phyloP scores from a whole-genome alignment of 2,329 filamentous ascomycete genomes.

The Graphiopsis chlorocephala region DNA sequence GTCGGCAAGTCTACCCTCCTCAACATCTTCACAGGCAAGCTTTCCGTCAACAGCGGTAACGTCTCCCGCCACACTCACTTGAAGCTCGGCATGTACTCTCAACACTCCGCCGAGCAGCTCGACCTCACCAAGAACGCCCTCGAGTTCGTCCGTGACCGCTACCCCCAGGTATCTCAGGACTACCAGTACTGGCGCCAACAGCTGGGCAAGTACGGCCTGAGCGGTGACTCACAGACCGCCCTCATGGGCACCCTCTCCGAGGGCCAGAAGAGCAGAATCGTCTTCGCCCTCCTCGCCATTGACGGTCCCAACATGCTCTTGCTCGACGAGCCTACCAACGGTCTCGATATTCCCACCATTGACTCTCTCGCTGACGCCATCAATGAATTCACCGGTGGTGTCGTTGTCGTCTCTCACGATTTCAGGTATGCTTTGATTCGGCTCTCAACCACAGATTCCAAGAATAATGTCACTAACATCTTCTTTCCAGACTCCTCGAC shows the following conservation, averaged over 20 bases:
- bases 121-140: slow-evolving; percentile 96
- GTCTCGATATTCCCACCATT: slow-evolving; percentile 97
- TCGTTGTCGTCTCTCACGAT: slow-evolving; percentile 97
- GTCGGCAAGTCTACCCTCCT: slow-evolving; percentile 97
- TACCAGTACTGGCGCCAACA: slow-evolving; percentile 99
- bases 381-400: slow-evolving; percentile 92
- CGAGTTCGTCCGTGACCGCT: slow-evolving; percentile 97
- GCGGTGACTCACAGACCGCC: slow-evolving; percentile 89
- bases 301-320: slow-evolving; percentile 96
- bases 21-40: slow-evolving; percentile 92
- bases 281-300: slow-evolving; percentile 93
- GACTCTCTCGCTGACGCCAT: slow-evolving; percentile 97
- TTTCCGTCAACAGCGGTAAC: slow-evolving; percentile 76
- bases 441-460: not conserved
- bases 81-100: slow-evolving; percentile 96
- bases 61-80: slow-evolving; percentile 95
- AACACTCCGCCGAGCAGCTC: slow-evolving; percentile 97
- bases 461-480: slow-evolving; percentile 34
- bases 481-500: slow-evolving; percentile 73
- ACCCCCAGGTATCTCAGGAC: slow-evolving; percentile 82
- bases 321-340: slow-evolving; percentile 98
- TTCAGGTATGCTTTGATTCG: slow-evolving; percentile 68
- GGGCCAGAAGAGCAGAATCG: slow-evolving; percentile 96
- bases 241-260: slow-evolving; percentile 98
- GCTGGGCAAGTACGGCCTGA: slow-evolving; percentile 90